These are phyloP conservation scores for Mucor saturninus DNA, from an alignment of 371 early-diverging fungal genomes.

Conservation along the genomic window DNA sequence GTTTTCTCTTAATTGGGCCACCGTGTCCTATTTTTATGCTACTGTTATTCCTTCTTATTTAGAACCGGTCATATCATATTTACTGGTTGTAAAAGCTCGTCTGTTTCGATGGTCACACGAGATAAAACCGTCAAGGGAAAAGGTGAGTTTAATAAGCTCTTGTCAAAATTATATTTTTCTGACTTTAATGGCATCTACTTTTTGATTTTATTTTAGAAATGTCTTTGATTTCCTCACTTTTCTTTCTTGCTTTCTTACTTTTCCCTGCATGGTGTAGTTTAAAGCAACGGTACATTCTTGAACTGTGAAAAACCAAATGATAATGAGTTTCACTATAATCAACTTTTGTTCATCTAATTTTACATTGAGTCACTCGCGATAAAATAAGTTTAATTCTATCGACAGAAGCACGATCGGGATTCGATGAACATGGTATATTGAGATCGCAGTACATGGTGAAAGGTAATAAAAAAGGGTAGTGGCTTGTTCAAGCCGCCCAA, in stretches of 20 bases:
- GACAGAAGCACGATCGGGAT: slow-evolving; percentile 20
- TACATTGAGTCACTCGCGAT: slow-evolving; percentile 38
- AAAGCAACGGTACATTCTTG: slow-evolving; percentile 28
- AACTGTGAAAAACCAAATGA: slow-evolving; percentile 8
- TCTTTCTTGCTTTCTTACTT: neutral
- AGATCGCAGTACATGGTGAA: slow-evolving; percentile 39
- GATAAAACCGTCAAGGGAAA: slow-evolving; percentile 33
- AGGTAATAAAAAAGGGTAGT: neutral
- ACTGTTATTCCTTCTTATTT: neutral
- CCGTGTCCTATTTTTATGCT: neutral
- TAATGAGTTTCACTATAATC: neutral
- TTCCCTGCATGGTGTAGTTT: slow-evolving; percentile 23
- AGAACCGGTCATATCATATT: neutral
- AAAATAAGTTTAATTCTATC: slow-evolving; percentile 36
- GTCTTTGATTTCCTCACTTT: neutral
- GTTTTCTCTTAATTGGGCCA: slow-evolving; percentile 11
- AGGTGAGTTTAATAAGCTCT: slow-evolving; percentile 10
- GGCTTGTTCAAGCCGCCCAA: neutral
- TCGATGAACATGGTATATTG: slow-evolving; percentile 39
- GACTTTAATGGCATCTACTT: slow-evolving; percentile 1
- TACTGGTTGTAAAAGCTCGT: slow-evolving; percentile 7
- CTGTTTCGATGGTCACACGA: slow-evolving; percentile 37
- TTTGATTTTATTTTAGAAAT: neutral
- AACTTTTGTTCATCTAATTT: neutral
- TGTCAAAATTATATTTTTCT: slow-evolving; percentile 13